phyloP scores from a whole-genome alignment of 1,284 basidiomycete species.

The Ceratobasidium sp. region DNA sequence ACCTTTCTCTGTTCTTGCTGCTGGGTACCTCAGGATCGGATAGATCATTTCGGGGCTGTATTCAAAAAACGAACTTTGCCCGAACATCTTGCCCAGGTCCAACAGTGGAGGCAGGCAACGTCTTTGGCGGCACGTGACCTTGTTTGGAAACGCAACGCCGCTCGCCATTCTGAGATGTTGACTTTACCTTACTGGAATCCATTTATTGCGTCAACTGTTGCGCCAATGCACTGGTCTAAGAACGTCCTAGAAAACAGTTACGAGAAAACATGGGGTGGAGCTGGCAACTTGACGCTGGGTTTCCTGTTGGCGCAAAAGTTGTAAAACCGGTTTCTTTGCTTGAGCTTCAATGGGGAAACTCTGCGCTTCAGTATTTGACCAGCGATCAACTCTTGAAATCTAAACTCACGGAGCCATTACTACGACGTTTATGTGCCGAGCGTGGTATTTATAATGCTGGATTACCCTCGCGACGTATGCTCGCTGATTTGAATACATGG shows the following conservation, averaged over 20 bases:
- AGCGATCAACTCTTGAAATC: not conserved
- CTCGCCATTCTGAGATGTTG: not conserved
- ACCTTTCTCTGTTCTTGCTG: conserved; percentile 15
- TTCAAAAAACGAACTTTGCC: not conserved
- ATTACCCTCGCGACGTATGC: not conserved
- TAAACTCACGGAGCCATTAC: not conserved
- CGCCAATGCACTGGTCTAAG: conserved; percentile 16
- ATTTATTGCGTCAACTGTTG: not conserved
- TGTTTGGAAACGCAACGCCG: not conserved
- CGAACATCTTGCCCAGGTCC: not conserved
- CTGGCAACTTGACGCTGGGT: not conserved
- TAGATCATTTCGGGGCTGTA: not conserved
- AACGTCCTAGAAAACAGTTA: conserved; percentile 4
- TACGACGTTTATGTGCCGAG: not conserved
- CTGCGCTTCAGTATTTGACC: not conserved
- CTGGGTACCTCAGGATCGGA: not conserved
- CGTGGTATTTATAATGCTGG: conserved; percentile 3
- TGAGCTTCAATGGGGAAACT: conserved; percentile 2
- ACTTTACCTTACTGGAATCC: not conserved
- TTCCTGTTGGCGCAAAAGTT: not conserved
- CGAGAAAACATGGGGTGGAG: conserved; percentile 18
- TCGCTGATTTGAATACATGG: not conserved
- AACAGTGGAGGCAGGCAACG: not conserved
- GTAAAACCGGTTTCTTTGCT: not conserved
- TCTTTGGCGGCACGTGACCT: not conserved